A percentile compares a stretch with the other conserved stretches of the same genome.
phyloP scores from a whole-genome alignment of 768 basidiomycete genomes.

The Butyriboletus loyo region DNA sequence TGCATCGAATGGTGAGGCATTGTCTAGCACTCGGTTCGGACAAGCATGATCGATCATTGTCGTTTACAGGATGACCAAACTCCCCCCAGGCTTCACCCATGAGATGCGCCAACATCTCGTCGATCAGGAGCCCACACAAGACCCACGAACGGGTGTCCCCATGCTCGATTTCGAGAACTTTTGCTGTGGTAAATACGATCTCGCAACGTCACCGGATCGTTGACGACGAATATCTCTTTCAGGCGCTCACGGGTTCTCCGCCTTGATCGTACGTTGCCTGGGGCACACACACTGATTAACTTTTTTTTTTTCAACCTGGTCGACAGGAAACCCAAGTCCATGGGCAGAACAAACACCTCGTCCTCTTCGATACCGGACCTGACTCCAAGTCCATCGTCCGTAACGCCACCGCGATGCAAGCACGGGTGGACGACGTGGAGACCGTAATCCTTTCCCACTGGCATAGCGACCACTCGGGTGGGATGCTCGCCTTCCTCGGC shows the following conservation, averaged over 20 bases:
- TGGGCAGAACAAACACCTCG: slow-evolving; percentile 45
- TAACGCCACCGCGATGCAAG: slow-evolving; percentile 60
- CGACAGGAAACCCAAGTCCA: slow-evolving; percentile 55
- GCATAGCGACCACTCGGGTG: slow-evolving; percentile 76
- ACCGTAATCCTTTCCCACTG: slow-evolving; percentile 75
- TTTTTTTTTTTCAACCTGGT: background rate
- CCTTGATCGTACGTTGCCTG: slow-evolving; percentile 56
- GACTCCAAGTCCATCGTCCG: slow-evolving; percentile 73
- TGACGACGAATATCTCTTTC: background rate
- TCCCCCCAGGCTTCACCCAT: slow-evolving; percentile 75
- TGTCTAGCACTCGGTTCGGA: background rate
- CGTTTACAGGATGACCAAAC: slow-evolving; percentile 63
- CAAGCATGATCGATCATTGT: background rate
- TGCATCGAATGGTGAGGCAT: slow-evolving; percentile 71
- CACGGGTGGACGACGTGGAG: slow-evolving; percentile 52
- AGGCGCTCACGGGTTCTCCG: slow-evolving; percentile 87
- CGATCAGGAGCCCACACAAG: slow-evolving; percentile 42
- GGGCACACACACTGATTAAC: background rate
- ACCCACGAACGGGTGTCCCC: slow-evolving; percentile 52
- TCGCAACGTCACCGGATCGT: background rate
- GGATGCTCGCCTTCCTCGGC: slow-evolving; percentile 62
- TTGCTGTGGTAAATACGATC: slow-evolving; percentile 51
- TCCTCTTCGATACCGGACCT: slow-evolving; percentile 83
- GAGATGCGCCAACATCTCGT: slow-evolving; percentile 65
- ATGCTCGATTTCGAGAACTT: slow-evolving; percentile 71